phyloP scores from a whole-genome alignment of 768 basidiomycete genomes.

The Tephrocybe sp. region DNA sequence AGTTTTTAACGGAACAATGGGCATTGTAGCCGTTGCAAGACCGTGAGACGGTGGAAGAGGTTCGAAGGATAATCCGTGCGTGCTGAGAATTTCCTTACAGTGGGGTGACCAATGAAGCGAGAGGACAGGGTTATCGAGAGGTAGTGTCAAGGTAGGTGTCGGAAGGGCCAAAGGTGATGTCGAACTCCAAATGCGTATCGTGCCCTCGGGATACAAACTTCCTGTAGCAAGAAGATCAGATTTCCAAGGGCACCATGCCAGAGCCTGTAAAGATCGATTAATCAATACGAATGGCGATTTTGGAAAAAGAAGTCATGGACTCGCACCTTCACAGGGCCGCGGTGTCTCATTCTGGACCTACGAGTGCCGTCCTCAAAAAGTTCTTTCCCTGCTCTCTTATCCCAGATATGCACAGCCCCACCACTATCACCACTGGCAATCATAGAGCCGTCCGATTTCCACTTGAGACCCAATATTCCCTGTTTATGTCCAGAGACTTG shows the following conservation, averaged over 20 bases:
- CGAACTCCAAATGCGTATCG: conserved; percentile 67
- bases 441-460: conserved; percentile 70
- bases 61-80: conserved; percentile 68
- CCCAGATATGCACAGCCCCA: conserved; percentile 87
- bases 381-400: conserved; percentile 43
- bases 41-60: conserved; percentile 32
- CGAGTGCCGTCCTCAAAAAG: conserved; percentile 35
- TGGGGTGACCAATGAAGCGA: conserved; percentile 81
- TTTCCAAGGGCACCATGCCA: conserved; percentile 89
- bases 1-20: conserved; percentile 51
- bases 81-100: conserved; percentile 84
- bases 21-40: conserved; percentile 14
- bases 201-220: conserved; percentile 73
- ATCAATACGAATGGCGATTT: background rate
- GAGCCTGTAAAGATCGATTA: conserved; percentile 43
- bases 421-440: conserved; percentile 85
- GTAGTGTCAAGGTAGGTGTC: conserved; percentile 53
- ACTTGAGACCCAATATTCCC: conserved; percentile 74
- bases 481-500: conserved; percentile 53
- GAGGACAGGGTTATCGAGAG: conserved; percentile 72
- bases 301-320: background rate
- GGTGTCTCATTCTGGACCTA: conserved; percentile 69
- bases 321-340: conserved; percentile 55
- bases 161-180: conserved; percentile 28
- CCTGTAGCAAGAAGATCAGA: conserved; percentile 73